Evolutionary conservation across 352 stramenopile species (phyloP).

Genomic region (Phytopythium litorale): DNA sequence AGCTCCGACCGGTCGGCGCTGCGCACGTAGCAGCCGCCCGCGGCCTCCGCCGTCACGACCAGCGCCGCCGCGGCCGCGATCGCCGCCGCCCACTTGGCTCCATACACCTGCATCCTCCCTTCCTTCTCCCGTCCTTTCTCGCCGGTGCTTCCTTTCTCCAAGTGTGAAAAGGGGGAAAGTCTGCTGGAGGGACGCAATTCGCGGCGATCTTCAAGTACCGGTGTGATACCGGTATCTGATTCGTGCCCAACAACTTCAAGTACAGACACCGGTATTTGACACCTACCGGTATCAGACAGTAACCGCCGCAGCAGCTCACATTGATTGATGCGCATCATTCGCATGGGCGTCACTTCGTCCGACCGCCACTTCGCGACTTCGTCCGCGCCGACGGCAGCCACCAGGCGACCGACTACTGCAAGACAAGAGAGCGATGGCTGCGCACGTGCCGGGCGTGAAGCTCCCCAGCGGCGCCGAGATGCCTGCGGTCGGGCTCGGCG

Average conservation of each 20-base stretch:
- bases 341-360: neutral
- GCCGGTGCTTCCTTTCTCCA: neutral
- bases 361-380: too few species aligned
- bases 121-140: constrained; percentile 12
- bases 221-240: constrained; percentile 1
- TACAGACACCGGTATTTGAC: neutral
- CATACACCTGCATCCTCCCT: constrained; percentile 11
- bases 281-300: neutral
- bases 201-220: neutral
- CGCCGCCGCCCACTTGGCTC: constrained; percentile 2
- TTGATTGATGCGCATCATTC: neutral
- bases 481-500: constrained; percentile 35
- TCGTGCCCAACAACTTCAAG: neutral
- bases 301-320: neutral
- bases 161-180: constrained; percentile 17
- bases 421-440: constrained; percentile 9
- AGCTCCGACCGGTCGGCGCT: constrained; percentile 61
- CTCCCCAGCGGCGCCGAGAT: constrained; percentile 35
- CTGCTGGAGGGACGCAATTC: neutral
- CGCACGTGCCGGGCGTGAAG: constrained; percentile 9
- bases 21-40: constrained; percentile 67
- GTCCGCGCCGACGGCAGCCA: neutral
- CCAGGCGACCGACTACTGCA: too few species aligned
- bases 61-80: constrained; percentile 5
- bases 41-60: constrained; percentile 4